Conservation (phyloP, 495 filamentous ascomycete species). For the Amniculicola lignicola region DNA sequence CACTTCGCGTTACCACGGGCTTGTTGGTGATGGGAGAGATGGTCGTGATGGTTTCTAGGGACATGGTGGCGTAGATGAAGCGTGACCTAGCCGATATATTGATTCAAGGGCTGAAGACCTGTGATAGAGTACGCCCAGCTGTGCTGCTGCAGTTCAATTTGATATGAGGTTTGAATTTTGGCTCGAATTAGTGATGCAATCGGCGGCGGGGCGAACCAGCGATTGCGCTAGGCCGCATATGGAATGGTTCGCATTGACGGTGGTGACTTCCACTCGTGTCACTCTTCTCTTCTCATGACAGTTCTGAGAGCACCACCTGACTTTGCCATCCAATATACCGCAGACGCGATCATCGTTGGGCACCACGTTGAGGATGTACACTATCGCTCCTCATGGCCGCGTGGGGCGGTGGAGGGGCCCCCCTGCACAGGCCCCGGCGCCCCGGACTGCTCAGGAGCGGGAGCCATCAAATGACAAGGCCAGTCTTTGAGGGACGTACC, state of each 20-base stretch:
- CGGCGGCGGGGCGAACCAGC: too few relatives aligned
- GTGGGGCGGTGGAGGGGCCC: not conserved
- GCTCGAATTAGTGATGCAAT: too few relatives aligned
- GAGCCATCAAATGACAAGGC: not conserved
- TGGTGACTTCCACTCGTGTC: too few relatives aligned
- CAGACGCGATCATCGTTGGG: conserved; percentile 7
- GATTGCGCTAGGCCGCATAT: too few relatives aligned
- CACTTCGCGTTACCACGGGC: conserved; percentile 69
- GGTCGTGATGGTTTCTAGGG: conserved; percentile 76
- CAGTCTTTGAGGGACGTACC: not conserved
- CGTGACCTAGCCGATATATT: conserved; percentile 18
- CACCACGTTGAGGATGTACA: conserved; percentile 5
- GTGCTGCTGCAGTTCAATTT: conserved; percentile 20
- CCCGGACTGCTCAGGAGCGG: not conserved
- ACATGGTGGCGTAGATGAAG: conserved; percentile 53
- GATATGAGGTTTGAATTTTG: too few relatives aligned
- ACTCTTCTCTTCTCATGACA: too few relatives aligned
- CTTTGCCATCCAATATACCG: conserved; percentile 18
- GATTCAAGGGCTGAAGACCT: conserved; percentile 9
- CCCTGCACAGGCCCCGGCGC: not conserved
- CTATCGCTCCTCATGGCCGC: not conserved
- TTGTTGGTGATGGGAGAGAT: conserved; percentile 85
- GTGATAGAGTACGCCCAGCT: too few relatives aligned
- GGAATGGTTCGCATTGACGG: too few relatives aligned
- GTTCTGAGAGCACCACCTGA: conserved; percentile 20